Conservation (phyloP, 768 basidiomycete genomes). For the Lentinula guzmanii region DNA sequence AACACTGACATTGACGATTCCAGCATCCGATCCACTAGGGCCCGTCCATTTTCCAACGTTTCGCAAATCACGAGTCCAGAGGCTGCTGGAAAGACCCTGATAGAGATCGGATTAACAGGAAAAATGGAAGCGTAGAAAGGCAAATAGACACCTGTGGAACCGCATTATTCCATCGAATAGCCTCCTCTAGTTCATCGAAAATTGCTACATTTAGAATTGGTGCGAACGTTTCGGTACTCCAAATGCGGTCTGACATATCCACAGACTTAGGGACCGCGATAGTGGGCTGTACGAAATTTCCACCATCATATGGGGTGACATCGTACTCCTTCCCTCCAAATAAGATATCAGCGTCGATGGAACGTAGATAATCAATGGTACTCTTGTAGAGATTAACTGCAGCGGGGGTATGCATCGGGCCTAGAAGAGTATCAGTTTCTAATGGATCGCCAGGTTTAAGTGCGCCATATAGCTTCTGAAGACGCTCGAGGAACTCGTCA, state of each 20-base stretch:
- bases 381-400: slow-evolving; percentile 62
- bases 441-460: slow-evolving; percentile 86
- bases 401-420: slow-evolving; percentile 73
- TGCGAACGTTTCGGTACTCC: slow-evolving; percentile 82
- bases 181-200: slow-evolving; percentile 83
- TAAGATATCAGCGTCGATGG: slow-evolving; percentile 70
- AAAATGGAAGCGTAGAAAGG: slow-evolving; percentile 6
- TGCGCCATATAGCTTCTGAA: slow-evolving; percentile 67
- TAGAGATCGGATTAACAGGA: slow-evolving; percentile 8
- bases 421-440: slow-evolving; percentile 63
- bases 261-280: slow-evolving; percentile 64
- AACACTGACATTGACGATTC: slow-evolving; percentile 80
- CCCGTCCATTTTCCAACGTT: slow-evolving; percentile 92
- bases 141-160: slow-evolving; percentile 60
- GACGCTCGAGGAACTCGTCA: slow-evolving; percentile 63
- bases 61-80: slow-evolving; percentile 84
- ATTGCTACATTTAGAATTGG: slow-evolving; percentile 84
- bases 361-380: slow-evolving; percentile 56
- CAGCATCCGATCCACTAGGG: slow-evolving; percentile 81
- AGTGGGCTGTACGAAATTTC: slow-evolving; percentile 89
- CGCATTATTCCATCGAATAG: slow-evolving; percentile 85
- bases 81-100: slow-evolving; percentile 81
- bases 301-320: slow-evolving; percentile 43
- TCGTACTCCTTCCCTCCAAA: slow-evolving; percentile 60
- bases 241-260: slow-evolving; percentile 50